Percentiles rank a stretch among this genome's conserved stretches.
phyloP scores from a whole-genome alignment of 345 rosid genomes.

The Erodium maritimum region DNA sequence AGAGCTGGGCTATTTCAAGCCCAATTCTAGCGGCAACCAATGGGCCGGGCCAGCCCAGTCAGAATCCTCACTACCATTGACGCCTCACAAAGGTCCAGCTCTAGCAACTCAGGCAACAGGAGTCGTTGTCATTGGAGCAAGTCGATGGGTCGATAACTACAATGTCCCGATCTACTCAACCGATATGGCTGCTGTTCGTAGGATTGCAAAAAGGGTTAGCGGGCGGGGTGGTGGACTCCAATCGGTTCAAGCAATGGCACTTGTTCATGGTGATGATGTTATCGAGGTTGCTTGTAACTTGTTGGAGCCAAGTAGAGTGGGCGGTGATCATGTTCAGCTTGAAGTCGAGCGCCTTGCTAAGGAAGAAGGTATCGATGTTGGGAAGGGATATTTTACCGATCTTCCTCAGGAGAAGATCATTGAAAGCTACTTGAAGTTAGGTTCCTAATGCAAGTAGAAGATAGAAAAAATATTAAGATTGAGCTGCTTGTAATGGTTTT shows the following conservation, averaged over 20 bases:
- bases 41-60: constrained; percentile 61
- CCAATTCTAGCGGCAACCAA: constrained; percentile 44
- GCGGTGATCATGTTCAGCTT: constrained; percentile 61
- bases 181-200: constrained; percentile 40
- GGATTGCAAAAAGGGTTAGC: constrained; percentile 53
- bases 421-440: constrained; percentile 33
- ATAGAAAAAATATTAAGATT: constrained; percentile 3
- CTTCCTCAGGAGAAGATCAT: constrained; percentile 46
- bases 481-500: not conserved
- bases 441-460: constrained; percentile 9
- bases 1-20: constrained; percentile 77
- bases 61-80: constrained; percentile 31
- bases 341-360: constrained; percentile 56
- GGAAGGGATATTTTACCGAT: constrained; percentile 78
- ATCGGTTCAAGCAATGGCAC: constrained; percentile 90
- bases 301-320: constrained; percentile 60
- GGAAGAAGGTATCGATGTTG: constrained; percentile 45
- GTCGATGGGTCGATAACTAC: constrained; percentile 75
- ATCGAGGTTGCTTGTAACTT: constrained; percentile 85
- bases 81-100: constrained; percentile 63
- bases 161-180: constrained; percentile 59
- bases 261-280: constrained; percentile 44
- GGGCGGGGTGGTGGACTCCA: constrained; percentile 79
- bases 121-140: constrained; percentile 59
- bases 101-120: constrained; percentile 47